phyloP scores from a whole-genome alignment of 805 yeast species.

The Pichia paraexigua region DNA sequence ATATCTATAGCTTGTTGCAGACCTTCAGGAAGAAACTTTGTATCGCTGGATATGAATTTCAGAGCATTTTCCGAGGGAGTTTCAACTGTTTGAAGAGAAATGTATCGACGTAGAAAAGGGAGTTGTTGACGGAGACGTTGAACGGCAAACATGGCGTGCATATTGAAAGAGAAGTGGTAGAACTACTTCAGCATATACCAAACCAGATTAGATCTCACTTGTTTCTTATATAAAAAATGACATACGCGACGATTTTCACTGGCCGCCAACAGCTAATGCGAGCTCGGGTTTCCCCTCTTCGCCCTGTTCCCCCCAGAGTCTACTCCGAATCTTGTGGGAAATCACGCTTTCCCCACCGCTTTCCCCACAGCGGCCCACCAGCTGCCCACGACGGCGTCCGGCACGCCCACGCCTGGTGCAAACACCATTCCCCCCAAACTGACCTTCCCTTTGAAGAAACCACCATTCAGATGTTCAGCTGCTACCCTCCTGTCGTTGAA shows the following conservation, averaged over 20 bases:
- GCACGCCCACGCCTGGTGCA: slow-evolving; percentile 80
- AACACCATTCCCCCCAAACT: slow-evolving; percentile 74
- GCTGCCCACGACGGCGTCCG: slow-evolving; percentile 69
- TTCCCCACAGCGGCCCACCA: slow-evolving; percentile 42
- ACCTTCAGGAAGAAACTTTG: slow-evolving; percentile 37
- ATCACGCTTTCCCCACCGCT: not conserved
- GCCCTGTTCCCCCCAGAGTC: too few species aligned
- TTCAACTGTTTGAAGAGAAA: slow-evolving; percentile 35
- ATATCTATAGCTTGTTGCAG: slow-evolving; percentile 41
- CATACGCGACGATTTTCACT: not conserved
- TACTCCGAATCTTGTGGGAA: not conserved
- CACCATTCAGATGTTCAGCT: not conserved
- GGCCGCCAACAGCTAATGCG: not conserved
- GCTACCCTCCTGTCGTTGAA: not conserved
- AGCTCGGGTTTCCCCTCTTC: not conserved
- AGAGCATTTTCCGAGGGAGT: slow-evolving; percentile 76
- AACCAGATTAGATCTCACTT: too few species aligned
- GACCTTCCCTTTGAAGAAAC: slow-evolving; percentile 32
- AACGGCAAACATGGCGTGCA: not conserved
- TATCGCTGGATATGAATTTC: slow-evolving; percentile 49
- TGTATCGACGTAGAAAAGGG: not conserved
- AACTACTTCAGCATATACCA: too few species aligned
- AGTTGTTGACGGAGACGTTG: not conserved
- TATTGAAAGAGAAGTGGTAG: too few species aligned
- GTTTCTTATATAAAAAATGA: too few species aligned